A percentile compares a stretch with the other conserved stretches of the same genome.
phyloP scores from a whole-genome alignment of 352 stramenopile genomes.

The Saprolegnia diclina region DNA sequence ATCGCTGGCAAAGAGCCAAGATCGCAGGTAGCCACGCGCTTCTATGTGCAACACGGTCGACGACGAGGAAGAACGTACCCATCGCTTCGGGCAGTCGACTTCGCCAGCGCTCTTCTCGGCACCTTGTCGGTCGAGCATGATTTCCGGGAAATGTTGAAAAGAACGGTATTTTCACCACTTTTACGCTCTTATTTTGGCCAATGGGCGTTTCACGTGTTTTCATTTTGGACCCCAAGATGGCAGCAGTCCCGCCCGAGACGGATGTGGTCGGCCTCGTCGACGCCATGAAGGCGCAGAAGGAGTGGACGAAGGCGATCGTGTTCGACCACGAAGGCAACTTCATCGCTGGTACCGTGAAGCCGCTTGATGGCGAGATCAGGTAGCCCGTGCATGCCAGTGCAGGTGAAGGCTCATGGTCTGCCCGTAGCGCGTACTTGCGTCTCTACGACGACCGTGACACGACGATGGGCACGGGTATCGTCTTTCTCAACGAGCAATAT shows the following conservation, averaged over 20 bases:
- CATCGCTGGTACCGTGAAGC: slow-evolving; percentile 50
- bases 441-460: slow-evolving; percentile 77
- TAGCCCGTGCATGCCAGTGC: slow-evolving; percentile 29
- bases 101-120: background rate
- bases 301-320: slow-evolving; percentile 58
- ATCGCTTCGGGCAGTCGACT: too few species aligned
- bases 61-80: too few species aligned
- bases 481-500: slow-evolving; percentile 71
- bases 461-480: slow-evolving; percentile 63
- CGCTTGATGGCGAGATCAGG: slow-evolving; percentile 55
- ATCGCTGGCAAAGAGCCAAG: too few species aligned
- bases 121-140: background rate
- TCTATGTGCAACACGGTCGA: too few species aligned
- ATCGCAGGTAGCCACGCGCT: too few species aligned
- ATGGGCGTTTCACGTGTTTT: background rate
- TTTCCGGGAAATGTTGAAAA: background rate
- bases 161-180: background rate
- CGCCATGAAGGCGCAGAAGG: slow-evolving; percentile 47
- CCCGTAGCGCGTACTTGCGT: slow-evolving; percentile 37
- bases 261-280: slow-evolving; percentile 36
- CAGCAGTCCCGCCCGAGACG: background rate
- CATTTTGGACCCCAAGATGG: background rate
- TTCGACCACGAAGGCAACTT: slow-evolving; percentile 56
- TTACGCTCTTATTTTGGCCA: background rate
- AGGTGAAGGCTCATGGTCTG: slow-evolving; percentile 27